Evolutionary conservation across 495 filamentous ascomycete species (phyloP), one percentile per base, ranked within the genome.

Genomic region (Penicillium verhagenii): DNA sequence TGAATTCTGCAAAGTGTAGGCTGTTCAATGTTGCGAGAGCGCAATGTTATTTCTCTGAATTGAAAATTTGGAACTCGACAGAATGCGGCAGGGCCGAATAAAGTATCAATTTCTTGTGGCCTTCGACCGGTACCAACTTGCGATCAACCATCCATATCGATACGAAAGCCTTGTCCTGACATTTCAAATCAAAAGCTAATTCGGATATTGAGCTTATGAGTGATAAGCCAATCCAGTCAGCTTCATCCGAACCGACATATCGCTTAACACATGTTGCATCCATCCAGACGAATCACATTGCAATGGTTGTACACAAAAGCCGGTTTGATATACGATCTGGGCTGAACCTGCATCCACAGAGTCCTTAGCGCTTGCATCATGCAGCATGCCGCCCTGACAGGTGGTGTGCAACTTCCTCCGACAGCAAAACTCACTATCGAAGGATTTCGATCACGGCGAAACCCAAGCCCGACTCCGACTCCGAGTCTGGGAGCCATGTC

Each of bases 391-490:
- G 39, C 20, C 50, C 48, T 19, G 6, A 3, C 4, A 19, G 35
- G 45, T 13, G 18, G 9, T 37, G 11, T 20, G 45, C 16, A 18
- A 43, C 25, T 4, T 19, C 4, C 23, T 45, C 13, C 6, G n/a
- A n/a, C 19, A 29, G 42, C 48, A 45, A 24, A 31, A 40, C 35
- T n/a, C 39, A 25, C 50, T 49, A 7, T 25, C 13, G 23, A 18
- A n/a, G 0, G 9, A 45, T 45, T 45, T 16, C 10, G 23, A 24
- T 45, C n/a, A 2, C 2, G 42, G 9, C 18, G 10, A 50, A 16
- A 14, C 21, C 54, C 47, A 52, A 58, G 35, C 44, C 63, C 63
- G 63, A 66, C 38, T 64, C 63, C 57, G 63, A 66, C 10, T 61
- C 60, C 60, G 60, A 58, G 21, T 4, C 1, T 19, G 24, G 25